A percentile compares a stretch with the other conserved stretches of the same genome.
Conservation (phyloP, 164 flowering plant species). For the Santalum album region DNA sequence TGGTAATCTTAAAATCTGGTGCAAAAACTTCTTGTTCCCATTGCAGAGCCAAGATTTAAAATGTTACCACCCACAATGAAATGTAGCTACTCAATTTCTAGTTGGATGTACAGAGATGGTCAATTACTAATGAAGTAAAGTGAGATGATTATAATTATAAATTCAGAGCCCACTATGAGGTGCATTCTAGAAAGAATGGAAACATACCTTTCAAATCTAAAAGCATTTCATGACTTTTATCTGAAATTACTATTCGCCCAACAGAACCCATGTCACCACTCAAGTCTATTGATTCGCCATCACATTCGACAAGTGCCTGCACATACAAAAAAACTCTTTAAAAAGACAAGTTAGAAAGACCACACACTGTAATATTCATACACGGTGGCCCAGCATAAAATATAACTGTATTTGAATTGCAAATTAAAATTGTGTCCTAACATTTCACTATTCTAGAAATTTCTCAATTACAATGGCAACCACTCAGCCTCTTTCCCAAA, state of each 20-base stretch:
- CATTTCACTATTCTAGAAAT: no score
- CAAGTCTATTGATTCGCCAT: slow-evolving; percentile 90
- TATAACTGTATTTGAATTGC: no score
- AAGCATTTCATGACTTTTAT: slow-evolving; percentile 53
- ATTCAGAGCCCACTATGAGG: neutral
- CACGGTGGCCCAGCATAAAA: no score
- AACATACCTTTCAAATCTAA: slow-evolving; percentile 78
- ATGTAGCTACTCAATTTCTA: neutral
- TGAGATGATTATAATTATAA: neutral
- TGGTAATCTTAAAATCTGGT: no score
- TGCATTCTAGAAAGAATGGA: neutral
- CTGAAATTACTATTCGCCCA: slow-evolving; percentile 69
- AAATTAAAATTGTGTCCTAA: no score
- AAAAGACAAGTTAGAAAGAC: neutral
- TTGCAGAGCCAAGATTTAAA: no score
- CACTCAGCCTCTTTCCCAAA: no score
- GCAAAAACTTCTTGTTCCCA: no score
- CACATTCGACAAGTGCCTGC: slow-evolving; percentile 97
- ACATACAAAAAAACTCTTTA: slow-evolving; percentile 3
- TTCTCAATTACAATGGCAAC: no score
- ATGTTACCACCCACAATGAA: no score
- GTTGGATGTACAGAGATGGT: neutral
- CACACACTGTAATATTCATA: neutral
- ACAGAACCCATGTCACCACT: slow-evolving; percentile 98
- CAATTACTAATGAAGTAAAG: neutral